Percentiles rank a stretch among this genome's conserved stretches.
Evolutionary conservation across 768 basidiomycete genomes (phyloP).

Genomic region (Suillus bovinus): DNA sequence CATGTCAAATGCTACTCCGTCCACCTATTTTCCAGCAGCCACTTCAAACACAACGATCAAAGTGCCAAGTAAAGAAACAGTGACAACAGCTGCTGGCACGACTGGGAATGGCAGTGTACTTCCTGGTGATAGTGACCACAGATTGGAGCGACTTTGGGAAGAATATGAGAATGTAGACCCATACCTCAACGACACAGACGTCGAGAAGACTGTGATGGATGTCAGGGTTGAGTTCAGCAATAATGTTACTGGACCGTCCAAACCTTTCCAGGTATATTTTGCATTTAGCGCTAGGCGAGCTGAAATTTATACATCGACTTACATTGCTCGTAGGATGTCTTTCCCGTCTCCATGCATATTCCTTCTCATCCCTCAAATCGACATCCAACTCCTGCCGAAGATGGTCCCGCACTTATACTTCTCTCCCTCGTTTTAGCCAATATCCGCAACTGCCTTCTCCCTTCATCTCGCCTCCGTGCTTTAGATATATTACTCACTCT

Average conservation of each 20-base stretch:
- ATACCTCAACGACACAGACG: conserved; percentile 51
- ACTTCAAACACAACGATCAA: conserved; percentile 36
- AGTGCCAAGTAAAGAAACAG: conserved; percentile 16
- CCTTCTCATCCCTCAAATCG: conserved; percentile 45
- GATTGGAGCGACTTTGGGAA: conserved; percentile 81
- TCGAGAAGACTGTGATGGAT: conserved; percentile 49
- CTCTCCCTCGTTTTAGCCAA: conserved; percentile 87
- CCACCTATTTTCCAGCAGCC: conserved; percentile 31
- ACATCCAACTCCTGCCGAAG: conserved; percentile 65
- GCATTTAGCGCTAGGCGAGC: neutral
- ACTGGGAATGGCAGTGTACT: conserved; percentile 38
- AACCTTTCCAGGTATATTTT: conserved; percentile 57
- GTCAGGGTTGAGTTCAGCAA: conserved; percentile 55
- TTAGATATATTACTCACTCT: conserved; percentile 87
- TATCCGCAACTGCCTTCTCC: conserved; percentile 82
- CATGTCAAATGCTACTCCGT: conserved; percentile 27
- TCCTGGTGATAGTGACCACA: conserved; percentile 83
- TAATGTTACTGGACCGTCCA: conserved; percentile 40
- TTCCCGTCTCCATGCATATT: conserved; percentile 72
- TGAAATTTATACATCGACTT: neutral
- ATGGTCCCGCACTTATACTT: conserved; percentile 88
- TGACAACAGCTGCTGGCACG: conserved; percentile 12
- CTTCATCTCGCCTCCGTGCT: conserved; percentile 83
- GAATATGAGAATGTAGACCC: conserved; percentile 86
- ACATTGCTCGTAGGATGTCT: conserved; percentile 54